Percentiles rank a stretch among this genome's conserved stretches.
phyloP scores from a whole-genome alignment of 2,329 filamentous ascomycete genomes.

The Sphaerulina vaccinii region DNA sequence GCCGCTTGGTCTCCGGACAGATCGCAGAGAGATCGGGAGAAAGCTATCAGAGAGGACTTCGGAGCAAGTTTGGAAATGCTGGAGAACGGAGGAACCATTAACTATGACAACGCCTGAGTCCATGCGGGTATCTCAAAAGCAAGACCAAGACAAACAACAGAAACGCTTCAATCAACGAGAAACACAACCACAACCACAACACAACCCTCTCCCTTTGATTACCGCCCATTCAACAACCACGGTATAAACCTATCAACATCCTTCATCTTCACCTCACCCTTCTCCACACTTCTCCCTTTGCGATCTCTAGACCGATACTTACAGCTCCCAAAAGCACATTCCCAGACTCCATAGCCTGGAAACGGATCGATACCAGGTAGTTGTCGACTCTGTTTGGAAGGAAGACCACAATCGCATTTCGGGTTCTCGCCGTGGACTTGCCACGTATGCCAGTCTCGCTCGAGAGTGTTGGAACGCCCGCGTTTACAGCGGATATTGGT shows the following conservation, averaged over 20 bases:
- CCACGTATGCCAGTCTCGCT: constrained; percentile 21
- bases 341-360: constrained; percentile 24
- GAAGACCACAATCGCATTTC: constrained; percentile 24
- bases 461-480: constrained; percentile 12
- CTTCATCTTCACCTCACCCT: constrained; percentile 20
- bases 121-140: too few species aligned
- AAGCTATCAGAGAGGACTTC: too few species aligned
- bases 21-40: too few species aligned
- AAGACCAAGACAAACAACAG: too few species aligned
- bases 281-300: constrained; percentile 20
- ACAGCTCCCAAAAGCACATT: constrained; percentile 23
- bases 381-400: constrained; percentile 11
- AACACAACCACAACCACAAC: not conserved
- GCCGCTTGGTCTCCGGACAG: too few species aligned
- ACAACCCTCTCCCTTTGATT: not conserved
- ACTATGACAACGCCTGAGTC: too few species aligned
- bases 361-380: constrained; percentile 4
- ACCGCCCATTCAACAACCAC: constrained; percentile 21
- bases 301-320: constrained; percentile 25
- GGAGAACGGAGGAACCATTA: too few species aligned
- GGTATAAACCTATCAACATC: constrained; percentile 26
- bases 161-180: not conserved
- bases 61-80: too few species aligned
- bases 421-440: constrained; percentile 22
- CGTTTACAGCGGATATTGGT: constrained; percentile 20